A percentile compares a stretch with the other conserved stretches of the same genome.
Evolutionary conservation across 2,329 filamentous ascomycete species (phyloP).

Genomic region (Beauveria scarabaeidicola): DNA sequence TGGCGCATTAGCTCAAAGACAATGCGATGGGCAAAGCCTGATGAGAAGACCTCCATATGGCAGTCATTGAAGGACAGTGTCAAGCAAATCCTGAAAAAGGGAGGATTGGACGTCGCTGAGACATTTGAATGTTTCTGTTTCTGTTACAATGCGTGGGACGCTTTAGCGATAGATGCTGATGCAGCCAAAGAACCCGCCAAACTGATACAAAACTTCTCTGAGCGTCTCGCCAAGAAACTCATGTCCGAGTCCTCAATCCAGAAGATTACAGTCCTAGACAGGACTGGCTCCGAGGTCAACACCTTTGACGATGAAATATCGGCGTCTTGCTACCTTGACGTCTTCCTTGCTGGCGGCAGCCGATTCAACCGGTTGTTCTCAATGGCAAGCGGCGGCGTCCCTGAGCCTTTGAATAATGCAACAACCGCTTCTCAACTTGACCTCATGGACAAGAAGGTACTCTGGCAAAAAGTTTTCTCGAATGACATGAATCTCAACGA

Average conservation of each 20-base stretch:
- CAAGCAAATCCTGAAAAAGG: constrained; percentile 24
- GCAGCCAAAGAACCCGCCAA: constrained; percentile 22
- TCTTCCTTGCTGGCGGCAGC: constrained; percentile 26
- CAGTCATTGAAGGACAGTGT: constrained; percentile 23
- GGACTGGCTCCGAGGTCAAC: not conserved
- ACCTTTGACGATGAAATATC: not conserved
- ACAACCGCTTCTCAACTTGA: not conserved
- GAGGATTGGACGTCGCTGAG: constrained; percentile 25
- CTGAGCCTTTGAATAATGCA: constrained; percentile 19
- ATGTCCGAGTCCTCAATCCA: constrained; percentile 18
- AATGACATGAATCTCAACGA: constrained; percentile 33
- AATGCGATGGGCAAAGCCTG: constrained; percentile 25
- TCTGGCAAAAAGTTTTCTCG: constrained; percentile 24
- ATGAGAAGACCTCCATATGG: constrained; percentile 27
- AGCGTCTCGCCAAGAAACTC: constrained; percentile 24
- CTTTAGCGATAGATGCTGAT: constrained; percentile 28
- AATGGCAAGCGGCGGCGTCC: constrained; percentile 18
- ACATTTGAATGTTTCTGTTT: constrained; percentile 34
- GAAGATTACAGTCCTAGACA: constrained; percentile 13
- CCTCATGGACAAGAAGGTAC: not conserved
- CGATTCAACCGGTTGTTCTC: constrained; percentile 24
- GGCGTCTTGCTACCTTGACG: constrained; percentile 22
- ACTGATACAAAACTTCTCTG: constrained; percentile 25
- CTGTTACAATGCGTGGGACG: constrained; percentile 29
- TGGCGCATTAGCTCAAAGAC: constrained; percentile 32